Evolutionary conservation across 441 rosid species (phyloP), one percentile per base, ranked within the genome.

Genomic region (Gossypium aridum): DNA sequence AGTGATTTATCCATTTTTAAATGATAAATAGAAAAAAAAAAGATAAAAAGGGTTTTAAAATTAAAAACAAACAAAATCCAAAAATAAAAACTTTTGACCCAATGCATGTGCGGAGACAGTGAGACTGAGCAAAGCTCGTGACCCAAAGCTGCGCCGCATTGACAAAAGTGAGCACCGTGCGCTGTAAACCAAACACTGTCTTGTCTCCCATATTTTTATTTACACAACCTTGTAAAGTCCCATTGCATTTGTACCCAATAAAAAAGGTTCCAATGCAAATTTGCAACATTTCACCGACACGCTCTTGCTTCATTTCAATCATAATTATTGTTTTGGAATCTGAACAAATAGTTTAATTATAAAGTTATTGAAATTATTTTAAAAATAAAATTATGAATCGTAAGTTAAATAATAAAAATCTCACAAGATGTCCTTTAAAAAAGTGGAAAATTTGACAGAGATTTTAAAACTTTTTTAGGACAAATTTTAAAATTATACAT

Each of bases 61-160:
- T 31, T 31, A 31, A 31, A 31, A 31, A 5, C 7, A 31, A 31
- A 31, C 37, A 31, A 31, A 31, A 31, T 31, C 7, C 23, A 49
- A 51, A 37, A 69, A 26, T 25, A 7, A 49, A 67, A 45, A 49
- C 14, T 66, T 56, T 67, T 64, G 78, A 71, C 68, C 56, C 37
- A 7, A 51, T 25, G 37, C 87, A 85, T 80, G 87, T 83, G 88
- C 79, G 3, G 5, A 25, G 75, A 1, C 88, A 75, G 83, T 12
- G 7, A 17, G 75, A 1, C 85, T 76, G 86, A 76, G 37, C 81
- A 65, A 0, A 22, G 75, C 90, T 82, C 88, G 80, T 79, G 88
- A 77, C 63, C 66, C 51, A 71, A 80, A 75, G 80, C 74, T 73
- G 80, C 65, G 75, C 81, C 45, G 51, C 75, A 65, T 79, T 71